These are phyloP conservation scores for Discostella pseudostelligera DNA, from an alignment of 108 stramenopile genomes.

Conservation along the genomic window DNA sequence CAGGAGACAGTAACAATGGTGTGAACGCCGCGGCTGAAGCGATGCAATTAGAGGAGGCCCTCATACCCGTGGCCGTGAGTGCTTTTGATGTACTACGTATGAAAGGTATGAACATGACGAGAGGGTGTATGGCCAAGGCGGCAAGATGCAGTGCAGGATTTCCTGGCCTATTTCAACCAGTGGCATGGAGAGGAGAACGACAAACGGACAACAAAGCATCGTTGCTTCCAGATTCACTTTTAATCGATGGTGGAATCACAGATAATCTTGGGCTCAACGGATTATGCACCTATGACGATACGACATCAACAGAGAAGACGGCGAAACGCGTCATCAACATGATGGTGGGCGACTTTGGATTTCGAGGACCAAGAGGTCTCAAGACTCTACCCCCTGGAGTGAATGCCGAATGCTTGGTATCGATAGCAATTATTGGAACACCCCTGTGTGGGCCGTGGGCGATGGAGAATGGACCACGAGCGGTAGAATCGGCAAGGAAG, in stretches of 20 bases:
- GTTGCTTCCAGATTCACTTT: constrained; percentile 35
- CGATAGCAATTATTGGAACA: constrained; percentile 59
- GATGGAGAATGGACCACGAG: constrained; percentile 69
- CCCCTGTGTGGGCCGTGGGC: constrained; percentile 78
- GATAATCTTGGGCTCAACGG: constrained; percentile 64
- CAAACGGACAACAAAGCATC: constrained; percentile 9
- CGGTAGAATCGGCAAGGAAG: constrained; percentile 57
- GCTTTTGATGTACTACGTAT: constrained; percentile 62
- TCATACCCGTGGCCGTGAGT: constrained; percentile 74
- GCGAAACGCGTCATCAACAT: constrained; percentile 67
- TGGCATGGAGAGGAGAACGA: constrained; percentile 52
- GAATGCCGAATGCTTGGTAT: constrained; percentile 48
- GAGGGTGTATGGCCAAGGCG: constrained; percentile 75
- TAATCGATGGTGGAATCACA: constrained; percentile 76
- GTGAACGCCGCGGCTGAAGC: not conserved
- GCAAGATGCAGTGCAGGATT: constrained; percentile 78
- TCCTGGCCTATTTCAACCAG: constrained; percentile 75
- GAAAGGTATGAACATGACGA: constrained; percentile 46
- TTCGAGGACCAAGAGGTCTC: constrained; percentile 37
- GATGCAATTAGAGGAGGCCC: constrained; percentile 55
- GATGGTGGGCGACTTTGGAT: constrained; percentile 61
- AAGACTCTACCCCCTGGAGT: constrained; percentile 45
- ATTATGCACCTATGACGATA: constrained; percentile 28
- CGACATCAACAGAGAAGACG: not conserved
- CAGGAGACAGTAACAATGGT: not conserved